These are phyloP conservation scores for Fusarium coffeatum DNA, from an alignment of 2,329 filamentous ascomycete genomes.

Conservation along the genomic window DNA sequence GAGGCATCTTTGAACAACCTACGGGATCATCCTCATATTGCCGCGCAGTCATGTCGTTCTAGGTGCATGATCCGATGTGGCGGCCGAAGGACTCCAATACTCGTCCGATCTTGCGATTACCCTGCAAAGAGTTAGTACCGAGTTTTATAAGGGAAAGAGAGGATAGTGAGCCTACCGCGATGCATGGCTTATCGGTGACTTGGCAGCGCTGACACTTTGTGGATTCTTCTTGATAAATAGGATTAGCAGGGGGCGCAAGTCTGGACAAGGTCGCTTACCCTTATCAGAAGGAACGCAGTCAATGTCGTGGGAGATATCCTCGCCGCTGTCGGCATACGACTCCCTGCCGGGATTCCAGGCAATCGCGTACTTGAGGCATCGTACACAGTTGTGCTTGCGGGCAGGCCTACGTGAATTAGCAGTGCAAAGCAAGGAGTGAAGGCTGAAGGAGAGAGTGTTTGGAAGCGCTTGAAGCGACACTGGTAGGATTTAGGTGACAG, in stretches of 20 bases:
- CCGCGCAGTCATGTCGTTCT: fast-evolving
- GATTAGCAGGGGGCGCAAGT: fast-evolving
- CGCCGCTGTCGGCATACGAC: fast-evolving
- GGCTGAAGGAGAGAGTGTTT: not conserved
- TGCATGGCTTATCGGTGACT: fast-evolving
- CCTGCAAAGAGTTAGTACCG: not conserved
- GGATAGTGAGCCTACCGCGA: not conserved
- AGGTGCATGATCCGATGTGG: no score
- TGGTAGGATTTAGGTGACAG: not conserved
- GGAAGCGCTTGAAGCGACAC: not conserved
- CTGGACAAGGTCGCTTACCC: not conserved
- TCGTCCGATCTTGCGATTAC: not conserved
- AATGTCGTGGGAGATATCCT: fast-evolving
- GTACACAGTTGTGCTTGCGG: not conserved
- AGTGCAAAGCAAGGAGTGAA: not conserved
- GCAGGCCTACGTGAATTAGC: not conserved
- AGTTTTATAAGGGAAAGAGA: not conserved
- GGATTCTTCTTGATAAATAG: fast-evolving
- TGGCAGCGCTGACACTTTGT: not conserved
- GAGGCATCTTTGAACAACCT: fast-evolving
- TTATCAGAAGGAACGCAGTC: not conserved
- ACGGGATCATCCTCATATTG: not conserved
- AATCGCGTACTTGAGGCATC: not conserved
- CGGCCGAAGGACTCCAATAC: fast-evolving
- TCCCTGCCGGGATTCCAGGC: fast-evolving